Base-by-base conservation (phyloP, 805 yeast genomes). In the Wickerhamomyces queroliae region DNA sequence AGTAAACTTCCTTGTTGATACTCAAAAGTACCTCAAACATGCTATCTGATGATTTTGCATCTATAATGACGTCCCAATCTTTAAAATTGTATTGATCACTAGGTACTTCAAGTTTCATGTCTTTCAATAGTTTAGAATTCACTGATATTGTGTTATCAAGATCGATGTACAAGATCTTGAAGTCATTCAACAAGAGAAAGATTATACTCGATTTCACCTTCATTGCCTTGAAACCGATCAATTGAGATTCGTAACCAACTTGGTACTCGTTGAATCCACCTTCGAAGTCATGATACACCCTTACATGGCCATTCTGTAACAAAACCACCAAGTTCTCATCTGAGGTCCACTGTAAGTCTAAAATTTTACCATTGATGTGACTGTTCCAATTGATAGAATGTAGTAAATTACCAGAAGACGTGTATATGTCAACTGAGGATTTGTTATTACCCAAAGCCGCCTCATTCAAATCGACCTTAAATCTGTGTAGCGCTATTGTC, bases 221-320 rank as follows among this genome's bases (percentile, higher is more conserved):
- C 12, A 61, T 63, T 3, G 68, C 67, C 4, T 45, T 38, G 7
- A 72, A 56, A 0, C 61, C 62, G 18, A 44, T 47, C 7, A 50
- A 42, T 28, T 62, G 68, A 0, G 65, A 59, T 5, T 57, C 60
- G 16, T 52, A 46, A 2, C 65, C 64, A 5, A 74, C 44, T 15
- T 59, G 55, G 48, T 67, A 70, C 49, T 80, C 87, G 35, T 68
- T 67, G 55, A 84, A 86, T 33, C 75, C 80, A 4, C 86, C 84
- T 17, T 75, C 74, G 45, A 83, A 77, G 50, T 84, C 89, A 31
- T 67, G 59, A 58, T 83, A 85, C 21, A 69, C 62, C 21, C 95
- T 63, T 19, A 70, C 73, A 22, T 61, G 64, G 7, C 83, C 82
- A 36, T 65, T 62, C 24, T 65, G 69, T 27, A 79, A 56, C 1